phyloP scores from a whole-genome alignment of 78 protist genomes.

The Salpingoeca rosetta region DNA sequence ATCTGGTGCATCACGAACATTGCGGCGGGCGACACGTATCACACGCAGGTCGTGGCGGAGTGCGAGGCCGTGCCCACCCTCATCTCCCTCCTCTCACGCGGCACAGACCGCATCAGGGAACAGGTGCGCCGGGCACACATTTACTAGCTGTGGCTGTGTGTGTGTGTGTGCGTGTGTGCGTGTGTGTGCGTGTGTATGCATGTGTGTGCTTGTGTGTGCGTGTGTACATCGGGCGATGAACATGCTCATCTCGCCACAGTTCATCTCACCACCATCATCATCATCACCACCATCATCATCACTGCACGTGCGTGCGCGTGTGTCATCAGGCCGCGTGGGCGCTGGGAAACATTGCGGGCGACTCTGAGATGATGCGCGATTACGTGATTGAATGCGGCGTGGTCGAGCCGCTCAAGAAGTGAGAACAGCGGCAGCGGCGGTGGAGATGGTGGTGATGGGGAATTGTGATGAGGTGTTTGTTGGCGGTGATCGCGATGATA shows the following conservation, averaged over 20 bases:
- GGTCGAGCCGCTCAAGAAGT: slow-evolving; percentile 56
- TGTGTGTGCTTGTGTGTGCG: neutral
- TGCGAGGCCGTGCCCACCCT: slow-evolving; percentile 67
- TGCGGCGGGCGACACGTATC: too few species aligned
- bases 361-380: slow-evolving; percentile 78
- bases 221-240: neutral
- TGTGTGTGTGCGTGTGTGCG: neutral
- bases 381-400: slow-evolving; percentile 55
- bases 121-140: slow-evolving; percentile 18
- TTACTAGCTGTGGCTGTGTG: neutral
- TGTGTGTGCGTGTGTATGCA: neutral
- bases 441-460: too few species aligned
- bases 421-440: too few species aligned
- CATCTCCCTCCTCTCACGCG: slow-evolving; percentile 56
- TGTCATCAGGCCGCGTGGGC: slow-evolving; percentile 94
- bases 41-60: neutral
- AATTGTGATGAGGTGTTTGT: too few species aligned
- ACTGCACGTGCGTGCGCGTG: too few species aligned
- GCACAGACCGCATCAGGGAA: slow-evolving; percentile 74
- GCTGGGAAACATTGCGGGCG: slow-evolving; percentile 97
- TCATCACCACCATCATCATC: too few species aligned
- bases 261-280: too few species aligned
- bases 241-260: neutral
- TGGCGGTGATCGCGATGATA: too few species aligned
- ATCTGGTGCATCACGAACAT: too few species aligned